phyloP scores from a whole-genome alignment of 2,329 filamentous ascomycete genomes.

The Scedosporium apiospermum region DNA sequence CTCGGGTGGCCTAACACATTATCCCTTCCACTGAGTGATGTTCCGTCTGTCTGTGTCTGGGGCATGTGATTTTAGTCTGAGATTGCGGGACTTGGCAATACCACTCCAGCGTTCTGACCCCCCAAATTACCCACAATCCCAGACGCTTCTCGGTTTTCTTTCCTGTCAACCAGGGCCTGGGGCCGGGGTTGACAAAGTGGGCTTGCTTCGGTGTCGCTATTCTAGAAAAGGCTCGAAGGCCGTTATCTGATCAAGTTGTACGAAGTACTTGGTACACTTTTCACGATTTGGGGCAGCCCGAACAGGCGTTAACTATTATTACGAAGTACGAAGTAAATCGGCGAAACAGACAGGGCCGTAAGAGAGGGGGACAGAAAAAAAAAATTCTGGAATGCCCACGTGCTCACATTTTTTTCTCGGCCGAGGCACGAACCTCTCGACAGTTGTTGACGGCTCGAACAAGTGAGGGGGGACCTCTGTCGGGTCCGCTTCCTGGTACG shows the following conservation, averaged over 20 bases:
- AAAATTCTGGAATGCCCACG: not conserved
- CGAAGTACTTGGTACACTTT: too few species aligned
- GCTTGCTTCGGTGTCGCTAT: too few species aligned
- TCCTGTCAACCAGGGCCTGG: too few species aligned
- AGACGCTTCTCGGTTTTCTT: too few species aligned
- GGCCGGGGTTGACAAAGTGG: too few species aligned
- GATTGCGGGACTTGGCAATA: too few species aligned
- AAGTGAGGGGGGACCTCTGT: not conserved
- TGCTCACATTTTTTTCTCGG: not conserved
- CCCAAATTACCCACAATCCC: too few species aligned
- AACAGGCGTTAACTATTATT: not conserved
- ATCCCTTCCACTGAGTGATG: too few species aligned
- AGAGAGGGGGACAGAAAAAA: not conserved
- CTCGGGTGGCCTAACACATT: too few species aligned
- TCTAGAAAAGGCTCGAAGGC: not conserved
- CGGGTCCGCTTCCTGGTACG: not conserved
- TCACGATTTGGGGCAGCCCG: not conserved
- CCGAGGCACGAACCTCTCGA: not conserved
- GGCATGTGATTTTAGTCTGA: too few species aligned
- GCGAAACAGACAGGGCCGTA: not conserved
- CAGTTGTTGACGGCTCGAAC: not conserved
- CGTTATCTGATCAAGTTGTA: not conserved
- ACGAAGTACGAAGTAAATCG: not conserved
- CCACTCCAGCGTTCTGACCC: too few species aligned
- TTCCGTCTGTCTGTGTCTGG: too few species aligned